phyloP scores from a whole-genome alignment of 2,329 filamentous ascomycete species.

The Aureobasidium sp. region DNA sequence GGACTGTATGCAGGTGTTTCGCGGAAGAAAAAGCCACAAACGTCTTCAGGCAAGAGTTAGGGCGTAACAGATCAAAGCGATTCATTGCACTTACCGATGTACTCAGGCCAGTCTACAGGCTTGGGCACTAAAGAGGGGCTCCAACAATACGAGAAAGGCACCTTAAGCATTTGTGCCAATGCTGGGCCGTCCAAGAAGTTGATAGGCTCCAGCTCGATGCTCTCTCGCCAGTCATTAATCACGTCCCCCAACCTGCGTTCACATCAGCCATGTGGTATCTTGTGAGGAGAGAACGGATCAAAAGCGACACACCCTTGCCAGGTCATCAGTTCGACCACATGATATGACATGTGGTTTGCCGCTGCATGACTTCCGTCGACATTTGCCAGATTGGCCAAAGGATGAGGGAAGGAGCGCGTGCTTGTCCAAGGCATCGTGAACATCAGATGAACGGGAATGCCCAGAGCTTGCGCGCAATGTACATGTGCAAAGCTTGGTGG shows the following conservation, averaged over 20 bases:
- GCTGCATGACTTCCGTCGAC: conserved; percentile 68
- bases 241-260: conserved; percentile 51
- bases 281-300: neutral
- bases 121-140: conserved; percentile 73
- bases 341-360: conserved; percentile 77
- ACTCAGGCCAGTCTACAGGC: conserved; percentile 64
- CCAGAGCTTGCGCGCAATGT: conserved; percentile 67
- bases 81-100: conserved; percentile 52
- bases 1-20: conserved; percentile 60
- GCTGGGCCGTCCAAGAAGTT: conserved; percentile 77
- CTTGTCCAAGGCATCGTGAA: conserved; percentile 94
- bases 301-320: conserved; percentile 64
- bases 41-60: neutral
- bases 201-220: conserved; percentile 64
- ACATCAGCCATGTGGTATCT: conserved; percentile 28
- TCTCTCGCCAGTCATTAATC: conserved; percentile 73
- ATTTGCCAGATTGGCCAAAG: conserved; percentile 72
- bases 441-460: conserved; percentile 74
- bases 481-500: conserved; percentile 71
- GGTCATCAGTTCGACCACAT: conserved; percentile 81
- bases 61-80: neutral
- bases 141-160: conserved; percentile 78
- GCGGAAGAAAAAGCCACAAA: conserved; percentile 68
- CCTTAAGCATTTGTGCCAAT: conserved; percentile 63
- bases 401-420: conserved; percentile 78